phyloP scores from a whole-genome alignment of 768 basidiomycete species.

The Kwoniella botswanensis region DNA sequence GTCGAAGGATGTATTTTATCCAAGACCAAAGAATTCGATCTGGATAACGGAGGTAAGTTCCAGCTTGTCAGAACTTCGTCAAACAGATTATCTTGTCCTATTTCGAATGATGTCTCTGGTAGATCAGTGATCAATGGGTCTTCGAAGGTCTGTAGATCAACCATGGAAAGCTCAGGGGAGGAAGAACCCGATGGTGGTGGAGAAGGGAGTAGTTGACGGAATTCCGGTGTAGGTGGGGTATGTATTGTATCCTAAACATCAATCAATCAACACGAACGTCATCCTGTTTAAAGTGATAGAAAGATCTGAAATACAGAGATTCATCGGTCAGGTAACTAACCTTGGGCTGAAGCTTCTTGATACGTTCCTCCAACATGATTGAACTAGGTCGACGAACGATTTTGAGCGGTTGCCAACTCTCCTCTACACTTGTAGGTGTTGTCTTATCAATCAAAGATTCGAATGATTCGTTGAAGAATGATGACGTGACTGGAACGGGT shows the following conservation, averaged over 20 bases:
- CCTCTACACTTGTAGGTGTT: background rate
- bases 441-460: background rate
- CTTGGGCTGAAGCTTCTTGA: background rate
- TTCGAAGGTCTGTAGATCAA: background rate
- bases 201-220: background rate
- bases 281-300: background rate
- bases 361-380: background rate
- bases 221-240: constrained; percentile 8
- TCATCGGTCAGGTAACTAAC: background rate
- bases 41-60: constrained; percentile 6
- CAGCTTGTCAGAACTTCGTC: constrained; percentile 20
- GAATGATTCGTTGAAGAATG: constrained; percentile 9
- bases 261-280: background rate
- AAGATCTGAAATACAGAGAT: too few relatives aligned
- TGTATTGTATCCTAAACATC: background rate
- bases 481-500: background rate
- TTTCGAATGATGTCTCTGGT: constrained; percentile 13
- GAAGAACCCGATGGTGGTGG: background rate
- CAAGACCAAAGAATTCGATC: constrained; percentile 3
- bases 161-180: background rate
- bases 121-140: background rate
- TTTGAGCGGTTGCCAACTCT: constrained; percentile 3
- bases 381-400: background rate
- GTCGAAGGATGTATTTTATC: background rate
- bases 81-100: constrained; percentile 13